These are phyloP conservation scores for Talaromyces albobiverticillius DNA, from an alignment of 2,329 filamentous ascomycete genomes.

Conservation along the genomic window DNA sequence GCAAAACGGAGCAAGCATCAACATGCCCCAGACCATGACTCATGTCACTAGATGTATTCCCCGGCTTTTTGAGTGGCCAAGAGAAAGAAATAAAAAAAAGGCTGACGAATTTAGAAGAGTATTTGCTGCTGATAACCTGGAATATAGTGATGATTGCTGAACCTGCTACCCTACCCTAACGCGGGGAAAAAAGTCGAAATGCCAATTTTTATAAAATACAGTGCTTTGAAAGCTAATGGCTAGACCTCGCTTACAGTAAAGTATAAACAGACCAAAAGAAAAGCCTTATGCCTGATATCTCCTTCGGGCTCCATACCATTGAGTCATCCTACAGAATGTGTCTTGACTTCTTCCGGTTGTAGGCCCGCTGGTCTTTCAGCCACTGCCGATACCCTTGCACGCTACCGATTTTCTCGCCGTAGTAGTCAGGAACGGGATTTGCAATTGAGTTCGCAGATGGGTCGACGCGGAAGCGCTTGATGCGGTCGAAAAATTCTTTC, in stretches of 20 bases:
- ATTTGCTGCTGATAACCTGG: no score
- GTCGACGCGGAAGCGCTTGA: conserved; percentile 90
- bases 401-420: conserved; percentile 96
- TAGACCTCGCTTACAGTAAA: not conserved
- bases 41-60: no score
- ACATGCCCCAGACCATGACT: no score
- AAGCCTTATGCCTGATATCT: not conserved
- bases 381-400: conserved; percentile 88
- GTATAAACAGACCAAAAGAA: not conserved
- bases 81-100: no score
- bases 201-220: not conserved
- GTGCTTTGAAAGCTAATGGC: not conserved
- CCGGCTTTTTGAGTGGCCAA: no score
- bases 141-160: not conserved
- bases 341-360: conserved; percentile 77
- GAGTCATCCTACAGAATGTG: conserved; percentile 31
- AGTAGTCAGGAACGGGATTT: conserved; percentile 96
- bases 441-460: conserved; percentile 82
- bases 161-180: not conserved
- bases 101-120: no score
- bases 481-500: conserved; percentile 84
- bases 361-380: conserved; percentile 96
- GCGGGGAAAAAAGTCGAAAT: not conserved
- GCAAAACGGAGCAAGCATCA: no score
- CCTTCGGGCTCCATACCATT: not conserved